These are phyloP conservation scores for Jamesozyma piceae DNA, from an alignment of 805 yeast species.

Conservation along the genomic window DNA sequence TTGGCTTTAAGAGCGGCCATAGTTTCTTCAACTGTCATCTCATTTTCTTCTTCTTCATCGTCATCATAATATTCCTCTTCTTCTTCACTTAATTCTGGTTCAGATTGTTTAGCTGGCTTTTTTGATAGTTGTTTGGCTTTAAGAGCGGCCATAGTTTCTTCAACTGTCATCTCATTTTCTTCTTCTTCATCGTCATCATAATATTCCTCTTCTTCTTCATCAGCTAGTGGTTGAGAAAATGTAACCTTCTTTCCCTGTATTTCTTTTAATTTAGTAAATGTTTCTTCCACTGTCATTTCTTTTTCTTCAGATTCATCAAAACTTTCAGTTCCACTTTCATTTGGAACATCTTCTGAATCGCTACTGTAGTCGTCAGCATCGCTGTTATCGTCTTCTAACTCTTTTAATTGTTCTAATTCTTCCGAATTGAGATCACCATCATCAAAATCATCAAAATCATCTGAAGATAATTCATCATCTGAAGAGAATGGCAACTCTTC, in stretches of 20 bases:
- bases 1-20: slow-evolving; percentile 28
- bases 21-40: slow-evolving; percentile 30
- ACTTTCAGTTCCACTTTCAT: slow-evolving; percentile 8
- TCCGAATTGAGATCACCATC: slow-evolving; percentile 33
- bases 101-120: too few species aligned
- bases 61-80: slow-evolving; percentile 12
- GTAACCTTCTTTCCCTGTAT: slow-evolving; percentile 3
- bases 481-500: slow-evolving; percentile 32
- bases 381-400: slow-evolving; percentile 15
- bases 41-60: slow-evolving; percentile 18
- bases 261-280: slow-evolving; percentile 29
- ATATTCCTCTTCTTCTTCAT: slow-evolving; percentile 2
- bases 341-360: slow-evolving; percentile 5
- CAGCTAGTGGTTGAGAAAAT: slow-evolving; percentile 4
- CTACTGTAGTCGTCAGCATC: slow-evolving; percentile 9
- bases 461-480: slow-evolving; percentile 36
- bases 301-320: slow-evolving; percentile 15
- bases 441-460: slow-evolving; percentile 37
- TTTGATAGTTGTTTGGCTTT: slow-evolving; percentile 32
- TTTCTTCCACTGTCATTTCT: slow-evolving; percentile 29
- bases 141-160: slow-evolving; percentile 34
- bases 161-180: slow-evolving; percentile 33
- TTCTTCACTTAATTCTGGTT: too few species aligned
- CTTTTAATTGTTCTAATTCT: slow-evolving; percentile 26
- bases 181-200: slow-evolving; percentile 15